These are phyloP conservation scores for Mycena amicta DNA, from an alignment of 768 basidiomycete species.

Conservation along the genomic window DNA sequence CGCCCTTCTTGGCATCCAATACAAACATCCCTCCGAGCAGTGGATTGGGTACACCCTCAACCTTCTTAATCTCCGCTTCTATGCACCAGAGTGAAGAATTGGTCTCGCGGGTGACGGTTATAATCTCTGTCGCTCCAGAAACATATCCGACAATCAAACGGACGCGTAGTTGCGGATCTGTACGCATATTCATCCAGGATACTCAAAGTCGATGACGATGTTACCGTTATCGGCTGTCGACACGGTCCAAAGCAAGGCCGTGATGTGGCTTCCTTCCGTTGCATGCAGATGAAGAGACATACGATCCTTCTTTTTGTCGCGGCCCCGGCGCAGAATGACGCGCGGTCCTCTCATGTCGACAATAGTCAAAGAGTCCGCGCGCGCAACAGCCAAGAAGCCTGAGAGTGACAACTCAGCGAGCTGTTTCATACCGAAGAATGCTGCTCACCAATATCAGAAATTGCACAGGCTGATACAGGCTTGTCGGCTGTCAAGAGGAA, in stretches of 20 bases:
- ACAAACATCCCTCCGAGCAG: slow-evolving; percentile 54
- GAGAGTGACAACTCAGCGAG: slow-evolving; percentile 3
- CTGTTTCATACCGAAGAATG: background rate
- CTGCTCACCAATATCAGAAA: slow-evolving; percentile 73
- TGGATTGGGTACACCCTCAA: slow-evolving; percentile 47
- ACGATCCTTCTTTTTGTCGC: slow-evolving; percentile 44
- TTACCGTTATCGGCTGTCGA: slow-evolving; percentile 56
- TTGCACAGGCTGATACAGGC: slow-evolving; percentile 53
- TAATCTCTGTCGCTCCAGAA: slow-evolving; percentile 63
- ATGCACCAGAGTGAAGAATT: slow-evolving; percentile 42
- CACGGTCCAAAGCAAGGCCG: slow-evolving; percentile 69
- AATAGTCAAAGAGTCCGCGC: slow-evolving; percentile 57
- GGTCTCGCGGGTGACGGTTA: slow-evolving; percentile 47
- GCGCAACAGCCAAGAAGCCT: slow-evolving; percentile 83
- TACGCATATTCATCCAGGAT: background rate
- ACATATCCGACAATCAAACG: slow-evolving; percentile 64
- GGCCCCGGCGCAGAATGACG: slow-evolving; percentile 55
- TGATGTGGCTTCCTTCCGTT: slow-evolving; percentile 42
- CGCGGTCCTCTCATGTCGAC: slow-evolving; percentile 77
- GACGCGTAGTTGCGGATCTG: slow-evolving; percentile 50
- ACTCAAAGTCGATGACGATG: background rate
- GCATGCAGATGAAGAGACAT: slow-evolving; percentile 36
- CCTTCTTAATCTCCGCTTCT: slow-evolving; percentile 34
- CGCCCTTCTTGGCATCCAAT: slow-evolving; percentile 49
- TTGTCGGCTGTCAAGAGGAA: slow-evolving; percentile 55